Conservation (phyloP, 2,329 filamentous ascomycete species). For the Trichoderma polysporum region DNA sequence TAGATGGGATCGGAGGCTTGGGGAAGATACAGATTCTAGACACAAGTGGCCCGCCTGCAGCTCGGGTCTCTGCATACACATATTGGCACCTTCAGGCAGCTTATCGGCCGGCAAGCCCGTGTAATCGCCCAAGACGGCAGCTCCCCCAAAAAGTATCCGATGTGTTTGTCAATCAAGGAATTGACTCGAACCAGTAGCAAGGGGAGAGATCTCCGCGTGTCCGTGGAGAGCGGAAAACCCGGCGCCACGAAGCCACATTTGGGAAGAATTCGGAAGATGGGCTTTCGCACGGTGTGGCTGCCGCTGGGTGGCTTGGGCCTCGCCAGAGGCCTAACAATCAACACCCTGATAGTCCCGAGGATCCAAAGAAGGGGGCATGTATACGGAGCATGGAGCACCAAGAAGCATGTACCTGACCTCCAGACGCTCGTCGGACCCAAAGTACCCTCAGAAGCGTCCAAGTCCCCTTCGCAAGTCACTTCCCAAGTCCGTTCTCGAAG, state of each 20-base stretch:
- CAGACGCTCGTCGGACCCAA: not conserved
- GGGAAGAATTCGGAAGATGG: not conserved
- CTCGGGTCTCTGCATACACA: not conserved
- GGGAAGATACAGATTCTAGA: not conserved
- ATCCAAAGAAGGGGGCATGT: too few relatives aligned
- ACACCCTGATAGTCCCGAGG: not conserved
- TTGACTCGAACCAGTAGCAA: not conserved
- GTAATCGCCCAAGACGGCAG: not conserved
- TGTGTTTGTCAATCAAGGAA: not conserved
- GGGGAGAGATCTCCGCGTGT: not conserved
- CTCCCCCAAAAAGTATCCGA: not conserved
- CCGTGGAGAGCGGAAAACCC: not conserved
- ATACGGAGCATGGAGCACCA: not conserved
- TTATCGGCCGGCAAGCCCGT: slow-evolving; percentile 2
- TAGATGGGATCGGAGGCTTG: not conserved
- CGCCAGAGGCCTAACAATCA: not conserved
- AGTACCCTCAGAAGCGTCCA: not conserved
- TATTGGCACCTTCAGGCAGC: not conserved
- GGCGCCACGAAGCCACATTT: slow-evolving; percentile 8
- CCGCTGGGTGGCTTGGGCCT: not conserved
- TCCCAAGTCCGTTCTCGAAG: not conserved
- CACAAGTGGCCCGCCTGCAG: not conserved
- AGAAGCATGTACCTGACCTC: not conserved
- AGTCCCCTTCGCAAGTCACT: not conserved
- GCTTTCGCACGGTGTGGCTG: slow-evolving; percentile 13